Evolutionary conservation across 1,139 yeast genomes (phyloP), one percentile per base, ranked within the genome.

Genomic region (Candida labiduridarum): DNA sequence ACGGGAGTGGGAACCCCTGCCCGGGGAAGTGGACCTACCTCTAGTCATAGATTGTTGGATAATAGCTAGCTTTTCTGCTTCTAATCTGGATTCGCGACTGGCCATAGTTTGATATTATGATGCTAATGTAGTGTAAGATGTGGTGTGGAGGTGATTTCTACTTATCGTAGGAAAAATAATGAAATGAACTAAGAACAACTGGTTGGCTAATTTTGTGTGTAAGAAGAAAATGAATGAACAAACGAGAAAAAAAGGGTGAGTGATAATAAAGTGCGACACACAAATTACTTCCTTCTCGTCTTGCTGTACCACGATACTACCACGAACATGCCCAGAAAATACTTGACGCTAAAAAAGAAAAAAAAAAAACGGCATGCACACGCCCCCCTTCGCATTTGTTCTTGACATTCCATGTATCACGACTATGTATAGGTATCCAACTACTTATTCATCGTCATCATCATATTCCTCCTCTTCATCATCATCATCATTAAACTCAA

Each of bases 21-120:
- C 55, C 3, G 80, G 80, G 3, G 79, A 73, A 25, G 56, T 55
- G 10, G 78, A 72, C 36, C 80, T 61, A 2, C 78, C 79, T 47
- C 80, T 50, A 19, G 74, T 66, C 59, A 69, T 67, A 10, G 77
- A 68, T 49, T 74, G 66, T 51, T 72, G 76, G 49, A 74, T 69
- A 30, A 75, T 73, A 18, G 74, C 69, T 52, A 75, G 66, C 57
- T 73, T 73, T 57, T 76, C 80, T 30, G 79, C 78, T 58, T 76
- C 80, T 51, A 75, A 60, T 52, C 68, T 63, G 14, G 78, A 66
- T 57, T 71, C 74, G 51, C 76, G 73, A 51, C 68, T 66, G 39
- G 72, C 65, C 72, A 69, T 69, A n/a, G n/a, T 15, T 45, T 8
- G 16, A 30, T 6, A 11, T 9, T 22, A n/a, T n/a, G 9, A 38